phyloP scores from a whole-genome alignment of 352 stramenopile species.

The Phytophthora uliginosa region DNA sequence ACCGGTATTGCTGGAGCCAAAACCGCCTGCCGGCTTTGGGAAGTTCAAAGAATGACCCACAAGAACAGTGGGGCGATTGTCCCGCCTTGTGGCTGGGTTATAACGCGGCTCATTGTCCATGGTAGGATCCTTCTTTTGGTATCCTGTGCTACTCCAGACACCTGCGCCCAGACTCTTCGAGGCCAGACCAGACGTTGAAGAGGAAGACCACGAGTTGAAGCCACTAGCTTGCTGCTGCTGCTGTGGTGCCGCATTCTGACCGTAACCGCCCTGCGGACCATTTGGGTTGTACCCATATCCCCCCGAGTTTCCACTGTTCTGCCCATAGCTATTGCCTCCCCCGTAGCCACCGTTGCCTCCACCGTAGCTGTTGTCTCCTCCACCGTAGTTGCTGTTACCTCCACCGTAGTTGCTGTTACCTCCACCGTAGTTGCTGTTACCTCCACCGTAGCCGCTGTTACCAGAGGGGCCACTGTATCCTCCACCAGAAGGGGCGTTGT shows the following conservation, averaged over 20 bases:
- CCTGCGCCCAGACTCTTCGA: conserved; percentile 57
- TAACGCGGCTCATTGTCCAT: conserved; percentile 57
- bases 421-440: conserved; percentile 22
- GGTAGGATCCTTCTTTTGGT: conserved; percentile 76
- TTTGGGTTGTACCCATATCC: conserved; percentile 38
- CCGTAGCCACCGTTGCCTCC: conserved; percentile 18
- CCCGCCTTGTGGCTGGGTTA: conserved; percentile 57
- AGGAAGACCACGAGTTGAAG: conserved; percentile 67
- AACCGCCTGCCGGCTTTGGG: conserved; percentile 56
- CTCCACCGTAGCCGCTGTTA: conserved; percentile 28
- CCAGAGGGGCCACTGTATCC: conserved; percentile 25
- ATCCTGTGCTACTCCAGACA: conserved; percentile 86
- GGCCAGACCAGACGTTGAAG: conserved; percentile 35
- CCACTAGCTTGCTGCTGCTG: conserved; percentile 48
- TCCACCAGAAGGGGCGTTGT: conserved; percentile 26
- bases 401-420: conserved; percentile 30
- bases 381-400: conserved; percentile 28
- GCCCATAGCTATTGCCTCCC: conserved; percentile 40
- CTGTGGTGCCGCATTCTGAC: conserved; percentile 26
- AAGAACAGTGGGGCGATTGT: conserved; percentile 88
- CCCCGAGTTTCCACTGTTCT: conserved; percentile 32
- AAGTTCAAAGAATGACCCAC: conserved; percentile 86
- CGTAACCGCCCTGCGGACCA: conserved; percentile 29
- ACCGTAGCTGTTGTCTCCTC: conserved; percentile 10
- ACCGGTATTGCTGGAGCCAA: conserved; percentile 49